These are phyloP conservation scores for Candida vartiovaarae DNA, from an alignment of 805 yeast genomes.

Conservation along the genomic window DNA sequence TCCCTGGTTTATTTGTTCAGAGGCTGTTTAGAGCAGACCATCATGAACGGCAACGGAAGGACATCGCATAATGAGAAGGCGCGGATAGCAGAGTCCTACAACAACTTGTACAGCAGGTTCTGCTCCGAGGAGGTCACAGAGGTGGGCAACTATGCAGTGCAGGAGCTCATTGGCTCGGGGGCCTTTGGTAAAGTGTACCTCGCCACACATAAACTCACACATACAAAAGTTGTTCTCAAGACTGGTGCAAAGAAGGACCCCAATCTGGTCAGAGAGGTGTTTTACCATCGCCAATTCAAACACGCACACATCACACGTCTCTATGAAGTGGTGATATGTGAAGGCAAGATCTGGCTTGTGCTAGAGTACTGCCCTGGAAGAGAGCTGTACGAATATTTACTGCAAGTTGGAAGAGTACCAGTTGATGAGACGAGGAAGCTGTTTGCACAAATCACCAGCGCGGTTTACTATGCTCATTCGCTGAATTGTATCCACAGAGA, in stretches of 20 bases:
- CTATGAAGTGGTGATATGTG: conserved; percentile 74
- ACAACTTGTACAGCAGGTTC: conserved; percentile 45
- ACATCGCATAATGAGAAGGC: conserved; percentile 23
- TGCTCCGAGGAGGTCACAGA: conserved; percentile 43
- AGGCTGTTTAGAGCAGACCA: too few relatives aligned
- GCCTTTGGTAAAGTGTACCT: conserved; percentile 88
- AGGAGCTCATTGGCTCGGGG: conserved; percentile 81
- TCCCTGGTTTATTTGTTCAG: too few relatives aligned
- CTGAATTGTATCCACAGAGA: conserved; percentile 80
- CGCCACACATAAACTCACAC: conserved; percentile 71
- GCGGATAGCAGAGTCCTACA: conserved; percentile 54
- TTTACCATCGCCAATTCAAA: conserved; percentile 75
- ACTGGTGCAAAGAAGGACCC: conserved; percentile 74
- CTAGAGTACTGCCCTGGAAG: conserved; percentile 84
- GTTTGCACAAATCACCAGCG: conserved; percentile 57
- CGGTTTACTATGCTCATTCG: conserved; percentile 64
- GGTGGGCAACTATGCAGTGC: conserved; percentile 75
- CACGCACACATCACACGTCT: conserved; percentile 81
- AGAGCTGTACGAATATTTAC: conserved; percentile 63
- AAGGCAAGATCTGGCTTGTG: conserved; percentile 75
- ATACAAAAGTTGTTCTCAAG: conserved; percentile 76
- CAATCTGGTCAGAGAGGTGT: conserved; percentile 83
- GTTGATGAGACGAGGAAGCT: conserved; percentile 42
- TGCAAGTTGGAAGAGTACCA: conserved; percentile 44
- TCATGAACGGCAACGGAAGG: conserved; percentile 3